A percentile compares a stretch with the other conserved stretches of the same genome.
Evolutionary conservation across 345 rosid genomes (phyloP).

Genomic region (Citrus hindsii): DNA sequence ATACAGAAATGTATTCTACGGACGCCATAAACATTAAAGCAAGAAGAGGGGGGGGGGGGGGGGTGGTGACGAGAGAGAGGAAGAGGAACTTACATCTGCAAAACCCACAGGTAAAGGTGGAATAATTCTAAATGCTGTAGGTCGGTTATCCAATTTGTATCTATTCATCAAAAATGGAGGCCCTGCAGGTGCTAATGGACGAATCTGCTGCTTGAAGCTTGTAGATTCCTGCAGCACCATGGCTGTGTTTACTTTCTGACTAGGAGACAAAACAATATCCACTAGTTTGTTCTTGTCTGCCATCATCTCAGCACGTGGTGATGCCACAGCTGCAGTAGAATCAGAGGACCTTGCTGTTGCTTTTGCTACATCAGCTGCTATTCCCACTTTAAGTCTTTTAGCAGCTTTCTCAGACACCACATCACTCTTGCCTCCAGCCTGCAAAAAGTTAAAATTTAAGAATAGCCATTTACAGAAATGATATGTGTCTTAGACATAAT

Average conservation of each 20-base stretch:
- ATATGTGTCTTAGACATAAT: not conserved
- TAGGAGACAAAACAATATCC: constrained; percentile 34
- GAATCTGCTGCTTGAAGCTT: constrained; percentile 41
- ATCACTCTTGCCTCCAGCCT: constrained; percentile 79
- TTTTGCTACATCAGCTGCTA: constrained; percentile 36
- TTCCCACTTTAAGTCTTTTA: constrained; percentile 56
- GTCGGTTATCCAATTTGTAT: constrained; percentile 84
- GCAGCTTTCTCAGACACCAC: constrained; percentile 51
- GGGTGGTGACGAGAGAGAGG: constrained; percentile 9
- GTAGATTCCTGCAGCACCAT: constrained; percentile 33
- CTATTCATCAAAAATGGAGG: constrained; percentile 42
- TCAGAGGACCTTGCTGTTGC: constrained; percentile 32
- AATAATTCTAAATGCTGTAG: constrained; percentile 62
- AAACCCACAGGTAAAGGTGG: constrained; percentile 82
- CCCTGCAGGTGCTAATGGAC: constrained; percentile 29
- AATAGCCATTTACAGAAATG: constrained; percentile 12
- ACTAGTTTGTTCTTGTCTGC: constrained; percentile 37
- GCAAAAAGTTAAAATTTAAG: constrained; percentile 30
- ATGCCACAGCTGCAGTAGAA: constrained; percentile 29
- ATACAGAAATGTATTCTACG: not conserved
- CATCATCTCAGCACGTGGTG: constrained; percentile 30
- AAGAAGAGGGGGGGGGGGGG: not conserved
- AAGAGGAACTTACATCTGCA: constrained; percentile 58
- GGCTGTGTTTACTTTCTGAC: constrained; percentile 34
- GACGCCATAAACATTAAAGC: not conserved